These are phyloP conservation scores for Tulasnella sp. DNA, from an alignment of 768 basidiomycete genomes.

Conservation along the genomic window DNA sequence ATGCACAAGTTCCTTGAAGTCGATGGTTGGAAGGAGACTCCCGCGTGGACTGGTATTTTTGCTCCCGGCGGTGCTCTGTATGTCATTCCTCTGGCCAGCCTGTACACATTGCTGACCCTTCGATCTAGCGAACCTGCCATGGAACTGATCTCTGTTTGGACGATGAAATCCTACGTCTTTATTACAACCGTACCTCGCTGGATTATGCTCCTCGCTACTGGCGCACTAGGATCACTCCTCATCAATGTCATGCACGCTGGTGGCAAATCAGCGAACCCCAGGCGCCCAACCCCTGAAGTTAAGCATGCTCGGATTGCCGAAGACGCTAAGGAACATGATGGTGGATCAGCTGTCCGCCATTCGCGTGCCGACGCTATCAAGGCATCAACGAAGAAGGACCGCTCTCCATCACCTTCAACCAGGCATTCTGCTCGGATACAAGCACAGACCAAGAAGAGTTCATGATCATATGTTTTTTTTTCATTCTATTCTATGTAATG, in stretches of 20 bases:
- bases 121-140: slow-evolving; percentile 59
- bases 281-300: neutral
- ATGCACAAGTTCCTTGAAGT: slow-evolving; percentile 63
- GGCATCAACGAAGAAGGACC: neutral
- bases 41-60: slow-evolving; percentile 64
- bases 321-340: slow-evolving; percentile 14
- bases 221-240: slow-evolving; percentile 59
- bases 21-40: slow-evolving; percentile 58
- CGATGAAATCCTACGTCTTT: slow-evolving; percentile 52
- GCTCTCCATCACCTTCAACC: slow-evolving; percentile 1
- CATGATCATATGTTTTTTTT: neutral
- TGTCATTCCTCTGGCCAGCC: slow-evolving; percentile 27
- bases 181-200: slow-evolving; percentile 61
- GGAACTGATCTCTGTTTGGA: slow-evolving; percentile 50
- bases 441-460: neutral
- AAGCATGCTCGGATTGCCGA: slow-evolving; percentile 12
- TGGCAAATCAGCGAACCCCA: neutral
- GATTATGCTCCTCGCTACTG: slow-evolving; percentile 63
- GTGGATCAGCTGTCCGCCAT: slow-evolving; percentile 6
- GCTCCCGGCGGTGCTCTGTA: slow-evolving; percentile 76
- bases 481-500: neutral
- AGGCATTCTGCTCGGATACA: slow-evolving; percentile 3
- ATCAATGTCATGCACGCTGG: slow-evolving; percentile 58
- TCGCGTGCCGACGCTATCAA: neutral
- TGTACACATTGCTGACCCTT: slow-evolving; percentile 1